phyloP scores from a whole-genome alignment of 257 asterid genomes.

The Gynochthodes officinalis region DNA sequence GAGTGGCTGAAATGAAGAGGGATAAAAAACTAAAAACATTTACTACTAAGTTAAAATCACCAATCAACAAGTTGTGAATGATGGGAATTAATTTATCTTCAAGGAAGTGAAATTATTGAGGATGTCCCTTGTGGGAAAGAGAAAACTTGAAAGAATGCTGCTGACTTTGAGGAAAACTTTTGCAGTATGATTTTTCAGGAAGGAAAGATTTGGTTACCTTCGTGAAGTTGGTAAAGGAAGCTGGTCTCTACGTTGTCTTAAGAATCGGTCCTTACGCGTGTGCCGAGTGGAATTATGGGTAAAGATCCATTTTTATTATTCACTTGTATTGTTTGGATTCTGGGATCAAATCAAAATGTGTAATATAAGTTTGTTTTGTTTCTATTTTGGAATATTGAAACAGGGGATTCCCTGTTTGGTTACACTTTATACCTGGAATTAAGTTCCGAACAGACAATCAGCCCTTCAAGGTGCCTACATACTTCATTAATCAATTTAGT shows the following conservation, averaged over 20 bases:
- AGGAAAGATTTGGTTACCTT: constrained; percentile 77
- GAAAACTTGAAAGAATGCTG: background rate
- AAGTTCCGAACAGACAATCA: constrained; percentile 71
- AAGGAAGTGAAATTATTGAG: too few species aligned
- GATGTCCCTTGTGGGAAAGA: background rate
- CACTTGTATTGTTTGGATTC: background rate
- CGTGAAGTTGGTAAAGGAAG: constrained; percentile 60
- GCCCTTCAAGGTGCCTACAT: constrained; percentile 59
- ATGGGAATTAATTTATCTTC: too few species aligned
- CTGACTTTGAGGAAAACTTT: constrained; percentile 30
- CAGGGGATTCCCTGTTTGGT: constrained; percentile 97
- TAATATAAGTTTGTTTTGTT: background rate
- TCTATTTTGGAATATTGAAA: constrained; percentile 31
- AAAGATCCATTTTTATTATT: background rate
- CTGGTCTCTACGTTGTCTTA: constrained; percentile 69
- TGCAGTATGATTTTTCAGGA: constrained; percentile 81
- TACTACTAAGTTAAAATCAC: too few species aligned
- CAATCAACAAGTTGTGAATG: too few species aligned
- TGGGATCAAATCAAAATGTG: background rate
- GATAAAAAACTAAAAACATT: constrained; percentile 2
- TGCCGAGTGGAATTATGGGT: constrained; percentile 98
- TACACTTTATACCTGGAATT: constrained; percentile 83
- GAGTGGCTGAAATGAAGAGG: background rate
- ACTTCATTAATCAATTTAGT: background rate
- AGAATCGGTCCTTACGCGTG: constrained; percentile 90